These are phyloP conservation scores for Paramyrothecium sp. DNA, from an alignment of 2,329 filamentous ascomycete species.

Conservation along the genomic window DNA sequence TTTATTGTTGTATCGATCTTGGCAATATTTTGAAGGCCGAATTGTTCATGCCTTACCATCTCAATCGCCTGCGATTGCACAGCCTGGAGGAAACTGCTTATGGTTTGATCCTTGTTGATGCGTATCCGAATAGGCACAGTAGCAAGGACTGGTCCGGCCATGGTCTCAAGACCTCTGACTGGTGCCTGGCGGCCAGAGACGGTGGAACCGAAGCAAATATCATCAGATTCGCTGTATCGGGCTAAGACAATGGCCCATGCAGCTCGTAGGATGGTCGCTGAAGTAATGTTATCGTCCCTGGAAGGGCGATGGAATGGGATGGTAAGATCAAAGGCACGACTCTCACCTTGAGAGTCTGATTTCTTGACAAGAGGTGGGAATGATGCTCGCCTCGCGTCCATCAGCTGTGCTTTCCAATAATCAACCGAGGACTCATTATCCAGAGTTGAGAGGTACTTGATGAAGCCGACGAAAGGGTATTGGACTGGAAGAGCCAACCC, in stretches of 20 bases:
- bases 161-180: constrained; percentile 19
- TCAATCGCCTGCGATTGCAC: constrained; percentile 9
- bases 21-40: constrained; percentile 12
- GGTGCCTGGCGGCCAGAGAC: constrained; percentile 24
- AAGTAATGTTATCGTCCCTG: constrained; percentile 5
- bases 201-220: constrained; percentile 22
- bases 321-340: background rate
- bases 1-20: constrained; percentile 36
- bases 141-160: constrained; percentile 26
- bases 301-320: background rate
- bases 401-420: constrained; percentile 39
- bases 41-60: constrained; percentile 16
- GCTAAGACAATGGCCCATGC: background rate
- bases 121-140: constrained; percentile 23
- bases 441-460: constrained; percentile 36
- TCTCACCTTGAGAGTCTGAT: background rate
- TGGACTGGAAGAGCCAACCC: constrained; percentile 5
- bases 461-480: constrained; percentile 35
- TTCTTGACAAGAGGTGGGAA: background rate
- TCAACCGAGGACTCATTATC: constrained; percentile 4
- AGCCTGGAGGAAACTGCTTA: constrained; percentile 5
- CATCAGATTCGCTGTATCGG: background rate
- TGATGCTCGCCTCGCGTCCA: constrained; percentile 9
- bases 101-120: background rate
- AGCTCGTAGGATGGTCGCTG: constrained; percentile 17